Conservation (phyloP, 345 rosid genomes). For the Limnanthes douglasii region DNA sequence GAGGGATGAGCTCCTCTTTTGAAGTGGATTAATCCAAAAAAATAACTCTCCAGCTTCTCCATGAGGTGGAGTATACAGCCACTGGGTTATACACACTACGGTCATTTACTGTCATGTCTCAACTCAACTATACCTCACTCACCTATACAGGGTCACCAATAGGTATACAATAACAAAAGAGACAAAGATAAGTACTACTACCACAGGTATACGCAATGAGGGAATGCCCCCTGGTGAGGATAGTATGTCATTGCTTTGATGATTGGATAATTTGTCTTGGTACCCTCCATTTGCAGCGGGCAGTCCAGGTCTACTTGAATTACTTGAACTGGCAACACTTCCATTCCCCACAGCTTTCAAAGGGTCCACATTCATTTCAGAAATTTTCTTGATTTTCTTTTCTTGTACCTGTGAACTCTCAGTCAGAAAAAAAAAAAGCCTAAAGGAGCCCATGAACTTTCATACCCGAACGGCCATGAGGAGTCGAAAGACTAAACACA, state of each 20-base stretch:
- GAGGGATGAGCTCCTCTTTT: too few relatives aligned
- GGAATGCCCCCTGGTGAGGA: slow-evolving; percentile 64
- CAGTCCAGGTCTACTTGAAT: slow-evolving; percentile 22
- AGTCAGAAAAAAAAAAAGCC: slow-evolving; percentile 3
- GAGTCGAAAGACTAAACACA: neutral
- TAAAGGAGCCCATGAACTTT: neutral
- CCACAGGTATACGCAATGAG: slow-evolving; percentile 83
- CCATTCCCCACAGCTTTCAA: slow-evolving; percentile 62
- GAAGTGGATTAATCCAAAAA: too few relatives aligned
- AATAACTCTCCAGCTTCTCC: too few relatives aligned
- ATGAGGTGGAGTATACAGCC: too few relatives aligned
- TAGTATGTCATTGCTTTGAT: slow-evolving; percentile 32
- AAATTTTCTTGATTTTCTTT: slow-evolving; percentile 81
- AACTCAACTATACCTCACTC: too few relatives aligned
- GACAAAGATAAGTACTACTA: slow-evolving; percentile 29
- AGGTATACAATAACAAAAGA: too few relatives aligned
- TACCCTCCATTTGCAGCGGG: slow-evolving; percentile 49
- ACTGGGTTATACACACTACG: too few relatives aligned
- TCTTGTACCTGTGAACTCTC: slow-evolving; percentile 69
- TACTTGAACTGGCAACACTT: slow-evolving; percentile 47
- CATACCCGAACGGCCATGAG: slow-evolving; percentile 5
- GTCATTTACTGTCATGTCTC: too few relatives aligned
- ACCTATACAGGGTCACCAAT: too few relatives aligned
- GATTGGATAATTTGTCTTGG: slow-evolving; percentile 24
- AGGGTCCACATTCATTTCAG: slow-evolving; percentile 62